Conservation (phyloP, 2,329 filamentous ascomycete genomes). For the Penicillium sp. region DNA sequence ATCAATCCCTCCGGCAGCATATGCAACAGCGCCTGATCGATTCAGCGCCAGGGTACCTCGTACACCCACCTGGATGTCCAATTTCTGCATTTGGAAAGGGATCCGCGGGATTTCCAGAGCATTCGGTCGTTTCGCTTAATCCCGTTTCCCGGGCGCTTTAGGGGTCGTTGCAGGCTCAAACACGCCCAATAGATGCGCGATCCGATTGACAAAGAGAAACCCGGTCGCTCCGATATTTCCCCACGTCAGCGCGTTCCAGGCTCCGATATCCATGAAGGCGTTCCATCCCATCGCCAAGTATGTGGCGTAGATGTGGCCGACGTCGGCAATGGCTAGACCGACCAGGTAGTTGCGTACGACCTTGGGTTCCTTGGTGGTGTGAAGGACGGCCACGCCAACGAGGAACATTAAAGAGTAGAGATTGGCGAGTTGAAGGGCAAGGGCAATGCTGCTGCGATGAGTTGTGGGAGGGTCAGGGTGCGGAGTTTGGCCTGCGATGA, state of each 20-base stretch:
- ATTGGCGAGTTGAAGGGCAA: conserved; percentile 65
- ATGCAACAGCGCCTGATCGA: too few species aligned
- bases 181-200: conserved; percentile 53
- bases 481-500: conserved; percentile 58
- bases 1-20: too few species aligned
- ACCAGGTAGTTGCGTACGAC: conserved; percentile 63
- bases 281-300: conserved; percentile 54
- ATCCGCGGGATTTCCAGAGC: too few species aligned
- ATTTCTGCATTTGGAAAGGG: too few species aligned
- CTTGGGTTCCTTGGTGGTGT: conserved; percentile 57
- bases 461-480: conserved; percentile 24
- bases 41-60: too few species aligned
- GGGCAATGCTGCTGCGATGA: conserved; percentile 45
- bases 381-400: conserved; percentile 58
- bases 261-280: conserved; percentile 47
- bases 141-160: conserved; percentile 34
- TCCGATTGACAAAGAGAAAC: conserved; percentile 53
- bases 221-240: conserved; percentile 64
- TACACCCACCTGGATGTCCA: too few species aligned
- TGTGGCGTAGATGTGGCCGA: conserved; percentile 61
- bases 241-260: conserved; percentile 67
- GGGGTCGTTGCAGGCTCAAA: conserved; percentile 47
- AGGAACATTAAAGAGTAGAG: conserved; percentile 61
- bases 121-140: conserved; percentile 26
- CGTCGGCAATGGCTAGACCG: conserved; percentile 58